A percentile compares a stretch with the other conserved stretches of the same genome.
phyloP scores from a whole-genome alignment of 768 basidiomycete species.

The Boletus eberwhitei region DNA sequence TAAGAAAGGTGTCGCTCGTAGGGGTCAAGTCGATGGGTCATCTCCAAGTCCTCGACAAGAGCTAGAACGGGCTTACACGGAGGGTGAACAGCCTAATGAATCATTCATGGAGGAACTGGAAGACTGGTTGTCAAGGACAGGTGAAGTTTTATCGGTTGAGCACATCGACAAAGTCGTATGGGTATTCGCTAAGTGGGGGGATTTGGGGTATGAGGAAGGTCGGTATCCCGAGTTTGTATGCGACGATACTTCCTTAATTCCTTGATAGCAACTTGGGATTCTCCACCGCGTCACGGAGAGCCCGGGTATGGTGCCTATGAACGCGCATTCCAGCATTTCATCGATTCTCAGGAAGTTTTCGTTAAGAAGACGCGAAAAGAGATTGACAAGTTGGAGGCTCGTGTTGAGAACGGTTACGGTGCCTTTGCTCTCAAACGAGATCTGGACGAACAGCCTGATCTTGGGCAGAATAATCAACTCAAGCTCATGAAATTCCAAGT shows the following conservation, averaged over 20 bases:
- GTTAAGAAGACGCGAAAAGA: slow-evolving; percentile 49
- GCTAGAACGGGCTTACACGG: slow-evolving; percentile 41
- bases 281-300: slow-evolving; percentile 66
- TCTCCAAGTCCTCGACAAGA: slow-evolving; percentile 22
- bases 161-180: slow-evolving; percentile 67
- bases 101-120: slow-evolving; percentile 56
- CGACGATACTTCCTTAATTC: not conserved
- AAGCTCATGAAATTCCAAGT: slow-evolving; percentile 90
- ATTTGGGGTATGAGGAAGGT: slow-evolving; percentile 93
- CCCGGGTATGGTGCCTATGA: slow-evolving; percentile 61
- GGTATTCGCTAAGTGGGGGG: slow-evolving; percentile 91
- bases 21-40: slow-evolving; percentile 29
- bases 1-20: slow-evolving; percentile 20
- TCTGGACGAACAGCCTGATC: slow-evolving; percentile 49
- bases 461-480: slow-evolving; percentile 62
- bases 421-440: slow-evolving; percentile 42
- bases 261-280: slow-evolving; percentile 83
- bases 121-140: slow-evolving; percentile 48
- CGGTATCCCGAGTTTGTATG: slow-evolving; percentile 17
- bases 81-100: slow-evolving; percentile 62
- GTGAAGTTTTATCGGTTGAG: slow-evolving; percentile 36
- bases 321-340: slow-evolving; percentile 62
- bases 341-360: slow-evolving; percentile 57
- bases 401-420: slow-evolving; percentile 55
- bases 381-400: slow-evolving; percentile 45